A percentile compares a stretch with the other conserved stretches of the same genome.
Evolutionary conservation across 2,329 filamentous ascomycete species (phyloP).

Genomic region (Sarocladium kiliense): DNA sequence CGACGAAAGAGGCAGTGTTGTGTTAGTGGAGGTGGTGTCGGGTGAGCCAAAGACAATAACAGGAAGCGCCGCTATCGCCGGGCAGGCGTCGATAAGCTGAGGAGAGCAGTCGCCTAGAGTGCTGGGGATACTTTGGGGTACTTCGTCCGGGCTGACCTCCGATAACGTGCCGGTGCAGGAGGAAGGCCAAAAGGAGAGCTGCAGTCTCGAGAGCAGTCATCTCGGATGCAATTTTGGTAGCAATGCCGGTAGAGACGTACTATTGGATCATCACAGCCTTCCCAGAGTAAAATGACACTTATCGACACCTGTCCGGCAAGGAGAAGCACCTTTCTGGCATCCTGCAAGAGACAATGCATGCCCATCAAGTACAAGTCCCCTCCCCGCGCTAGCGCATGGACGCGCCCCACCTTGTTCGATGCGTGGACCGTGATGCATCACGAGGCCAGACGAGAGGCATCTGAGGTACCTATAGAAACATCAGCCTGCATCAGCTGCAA

Average conservation of each 20-base stretch:
- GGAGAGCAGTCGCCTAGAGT: not conserved
- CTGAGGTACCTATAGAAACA: not conserved
- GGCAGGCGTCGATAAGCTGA: not conserved
- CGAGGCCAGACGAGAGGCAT: not conserved
- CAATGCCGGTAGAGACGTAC: no score
- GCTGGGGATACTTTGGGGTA: not conserved
- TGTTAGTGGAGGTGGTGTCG: not conserved
- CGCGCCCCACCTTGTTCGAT: constrained; percentile 4
- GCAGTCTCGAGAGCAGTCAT: no score
- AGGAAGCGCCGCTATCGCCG: not conserved
- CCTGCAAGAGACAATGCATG: not conserved
- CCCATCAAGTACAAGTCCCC: not conserved
- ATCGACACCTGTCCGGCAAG: not conserved
- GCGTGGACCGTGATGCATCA: constrained; percentile 6
- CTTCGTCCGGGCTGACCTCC: not conserved
- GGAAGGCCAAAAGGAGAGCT: no score
- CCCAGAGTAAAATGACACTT: not conserved
- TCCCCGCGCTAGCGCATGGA: constrained; percentile 6
- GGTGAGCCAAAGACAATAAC: not conserved
- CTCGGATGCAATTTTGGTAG: no score
- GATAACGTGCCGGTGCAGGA: not conserved
- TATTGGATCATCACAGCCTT: not conserved
- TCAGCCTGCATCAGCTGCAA: not conserved
- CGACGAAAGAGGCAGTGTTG: constrained; percentile 1
- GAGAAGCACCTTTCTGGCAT: not conserved